Evolutionary conservation across 805 yeast genomes (phyloP).

Genomic region (Monosporozyma servazzii): DNA sequence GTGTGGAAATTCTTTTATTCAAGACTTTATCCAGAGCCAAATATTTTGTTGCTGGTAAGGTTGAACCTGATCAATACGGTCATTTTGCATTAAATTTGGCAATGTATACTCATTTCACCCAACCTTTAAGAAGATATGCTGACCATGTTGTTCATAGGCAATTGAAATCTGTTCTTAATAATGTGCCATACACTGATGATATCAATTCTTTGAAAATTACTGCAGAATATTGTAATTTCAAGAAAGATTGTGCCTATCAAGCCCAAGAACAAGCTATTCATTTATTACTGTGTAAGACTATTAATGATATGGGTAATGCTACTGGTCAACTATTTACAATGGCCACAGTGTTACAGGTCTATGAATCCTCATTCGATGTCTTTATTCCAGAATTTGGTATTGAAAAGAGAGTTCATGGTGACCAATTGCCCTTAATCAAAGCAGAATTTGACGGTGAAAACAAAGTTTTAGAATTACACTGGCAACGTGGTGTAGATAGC

Average conservation of each 20-base stretch:
- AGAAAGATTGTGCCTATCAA: constrained; percentile 83
- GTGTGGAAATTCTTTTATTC: constrained; percentile 68
- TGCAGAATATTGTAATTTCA: constrained; percentile 90
- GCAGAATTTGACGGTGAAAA: constrained; percentile 78
- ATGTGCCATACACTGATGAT: constrained; percentile 40
- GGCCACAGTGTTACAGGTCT: constrained; percentile 86
- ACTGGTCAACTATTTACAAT: constrained; percentile 77
- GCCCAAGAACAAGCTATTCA: constrained; percentile 96
- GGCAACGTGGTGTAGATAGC: constrained; percentile 90
- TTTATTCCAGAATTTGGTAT: constrained; percentile 88
- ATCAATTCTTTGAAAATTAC: constrained; percentile 66
- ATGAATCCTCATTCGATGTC: constrained; percentile 93
- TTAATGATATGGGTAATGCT: constrained; percentile 58
- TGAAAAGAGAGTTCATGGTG: constrained; percentile 94
- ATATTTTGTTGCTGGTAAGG: constrained; percentile 81
- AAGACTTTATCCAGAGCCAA: constrained; percentile 82
- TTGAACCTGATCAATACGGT: constrained; percentile 65
- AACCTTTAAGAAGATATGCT: constrained; percentile 86
- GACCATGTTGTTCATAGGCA: constrained; percentile 92
- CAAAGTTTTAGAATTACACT: constrained; percentile 67
- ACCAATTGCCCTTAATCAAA: constrained; percentile 82
- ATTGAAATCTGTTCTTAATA: constrained; percentile 53
- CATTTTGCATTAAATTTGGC: constrained; percentile 81
- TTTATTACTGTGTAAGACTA: constrained; percentile 70
- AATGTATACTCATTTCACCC: constrained; percentile 84